Conservation (phyloP, 2,329 filamentous ascomycete genomes). For the Aspergillus fijiensis region DNA sequence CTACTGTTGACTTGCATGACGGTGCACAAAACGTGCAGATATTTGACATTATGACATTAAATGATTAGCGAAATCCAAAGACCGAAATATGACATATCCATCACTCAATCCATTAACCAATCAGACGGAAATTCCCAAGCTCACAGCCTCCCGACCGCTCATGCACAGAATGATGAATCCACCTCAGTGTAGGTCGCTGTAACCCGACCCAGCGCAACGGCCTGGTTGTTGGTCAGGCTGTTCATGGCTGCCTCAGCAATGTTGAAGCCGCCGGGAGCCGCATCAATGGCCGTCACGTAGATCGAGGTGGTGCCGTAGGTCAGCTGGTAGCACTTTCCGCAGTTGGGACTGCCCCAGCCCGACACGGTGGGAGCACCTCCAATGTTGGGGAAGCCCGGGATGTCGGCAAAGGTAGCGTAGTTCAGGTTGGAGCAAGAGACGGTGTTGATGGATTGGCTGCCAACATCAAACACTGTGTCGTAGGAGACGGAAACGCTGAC, state of each 20-base stretch:
- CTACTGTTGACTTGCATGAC: neutral
- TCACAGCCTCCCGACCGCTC: neutral
- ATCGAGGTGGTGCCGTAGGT: slow-evolving; percentile 48
- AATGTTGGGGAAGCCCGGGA: slow-evolving; percentile 51
- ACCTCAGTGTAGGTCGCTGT: slow-evolving; percentile 29
- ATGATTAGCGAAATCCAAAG: neutral
- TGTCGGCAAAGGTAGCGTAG: slow-evolving; percentile 43
- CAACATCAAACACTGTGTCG: slow-evolving; percentile 69
- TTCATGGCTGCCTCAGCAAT: slow-evolving; percentile 52
- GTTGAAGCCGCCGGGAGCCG: slow-evolving; percentile 49
- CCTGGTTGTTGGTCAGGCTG: slow-evolving; percentile 48
- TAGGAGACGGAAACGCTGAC: slow-evolving; percentile 59
- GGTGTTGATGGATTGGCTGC: slow-evolving; percentile 52
- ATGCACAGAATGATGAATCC: slow-evolving; percentile 3
- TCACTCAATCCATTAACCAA: neutral
- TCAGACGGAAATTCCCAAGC: too few species aligned
- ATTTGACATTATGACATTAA: neutral
- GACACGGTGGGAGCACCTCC: slow-evolving; percentile 50
- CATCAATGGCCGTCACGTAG: slow-evolving; percentile 52
- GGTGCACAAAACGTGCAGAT: neutral
- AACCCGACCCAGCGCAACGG: slow-evolving; percentile 46
- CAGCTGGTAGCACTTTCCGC: slow-evolving; percentile 55
- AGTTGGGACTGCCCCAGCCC: slow-evolving; percentile 50
- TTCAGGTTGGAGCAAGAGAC: slow-evolving; percentile 48
- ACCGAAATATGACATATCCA: neutral